phyloP scores from a whole-genome alignment of 139 green algal species.

The Pedinophyceae sp. region DNA sequence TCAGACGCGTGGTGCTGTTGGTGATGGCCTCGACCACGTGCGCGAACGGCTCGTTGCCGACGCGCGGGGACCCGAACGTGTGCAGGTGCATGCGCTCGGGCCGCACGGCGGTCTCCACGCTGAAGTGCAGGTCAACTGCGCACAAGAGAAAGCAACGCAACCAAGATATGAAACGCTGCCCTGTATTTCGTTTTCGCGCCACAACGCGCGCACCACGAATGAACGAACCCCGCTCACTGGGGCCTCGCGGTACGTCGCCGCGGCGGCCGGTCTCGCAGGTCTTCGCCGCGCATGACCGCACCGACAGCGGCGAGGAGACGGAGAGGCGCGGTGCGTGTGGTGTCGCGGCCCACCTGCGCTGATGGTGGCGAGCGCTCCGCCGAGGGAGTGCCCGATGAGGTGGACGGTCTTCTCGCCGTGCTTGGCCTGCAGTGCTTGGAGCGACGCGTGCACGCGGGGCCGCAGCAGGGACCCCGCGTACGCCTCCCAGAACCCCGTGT shows the following conservation, averaged over 20 bases:
- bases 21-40: constrained; percentile 13
- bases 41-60: constrained; percentile 61
- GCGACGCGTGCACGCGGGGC: neutral
- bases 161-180: too few relatives aligned
- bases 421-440: constrained; percentile 8
- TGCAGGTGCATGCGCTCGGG: constrained; percentile 25
- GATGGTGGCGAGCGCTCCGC: constrained; percentile 37
- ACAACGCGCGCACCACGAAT: too few relatives aligned
- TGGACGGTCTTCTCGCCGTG: constrained; percentile 20
- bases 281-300: too few relatives aligned
- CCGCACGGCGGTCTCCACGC: constrained; percentile 7
- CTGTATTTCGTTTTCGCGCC: too few relatives aligned
- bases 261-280: too few relatives aligned
- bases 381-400: constrained; percentile 34
- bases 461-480: constrained; percentile 5
- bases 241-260: too few relatives aligned
- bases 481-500: constrained; percentile 28
- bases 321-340: too few relatives aligned
- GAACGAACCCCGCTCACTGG: too few relatives aligned
- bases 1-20: constrained; percentile 52
- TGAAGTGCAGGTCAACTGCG: constrained; percentile 32
- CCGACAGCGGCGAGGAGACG: too few relatives aligned
- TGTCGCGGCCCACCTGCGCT: too few relatives aligned
- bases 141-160: too few relatives aligned
- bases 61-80: constrained; percentile 67